Conservation (phyloP, 2,329 filamentous ascomycete genomes). For the Talaromyces sp. region DNA sequence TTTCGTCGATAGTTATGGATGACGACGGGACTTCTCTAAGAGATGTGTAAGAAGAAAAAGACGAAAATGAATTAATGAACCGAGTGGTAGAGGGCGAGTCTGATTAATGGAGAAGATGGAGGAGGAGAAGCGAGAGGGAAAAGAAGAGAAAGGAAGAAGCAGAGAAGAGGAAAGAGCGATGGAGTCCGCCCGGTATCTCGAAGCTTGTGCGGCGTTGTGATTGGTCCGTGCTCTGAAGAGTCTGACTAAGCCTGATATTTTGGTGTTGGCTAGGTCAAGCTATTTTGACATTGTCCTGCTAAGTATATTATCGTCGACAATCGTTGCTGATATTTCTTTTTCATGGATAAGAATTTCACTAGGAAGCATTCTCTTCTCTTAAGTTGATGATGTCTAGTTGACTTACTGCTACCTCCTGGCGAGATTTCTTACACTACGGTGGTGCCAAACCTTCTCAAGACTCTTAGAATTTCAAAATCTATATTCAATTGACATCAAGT, state of each 20-base stretch:
- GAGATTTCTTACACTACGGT: not conserved
- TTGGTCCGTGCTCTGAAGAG: conserved; percentile 2
- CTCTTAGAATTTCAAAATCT: not conserved
- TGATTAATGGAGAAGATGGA: conserved; percentile 1
- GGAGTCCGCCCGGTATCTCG: conserved; percentile 3
- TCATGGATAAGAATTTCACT: too few relatives aligned
- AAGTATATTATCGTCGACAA: too few relatives aligned
- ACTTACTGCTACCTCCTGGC: not conserved
- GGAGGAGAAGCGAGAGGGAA: not conserved
- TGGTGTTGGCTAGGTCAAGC: too few relatives aligned
- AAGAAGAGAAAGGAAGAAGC: not conserved
- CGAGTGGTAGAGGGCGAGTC: not conserved
- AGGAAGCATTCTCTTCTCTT: not conserved
- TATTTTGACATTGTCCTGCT: too few relatives aligned
- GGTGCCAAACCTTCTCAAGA: not conserved
- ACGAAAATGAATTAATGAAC: not conserved
- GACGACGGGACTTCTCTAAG: not conserved
- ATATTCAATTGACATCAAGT: not conserved
- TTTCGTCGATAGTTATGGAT: not conserved
- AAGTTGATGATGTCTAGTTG: not conserved
- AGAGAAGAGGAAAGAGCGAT: conserved; percentile 3
- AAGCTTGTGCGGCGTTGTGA: conserved; percentile 5
- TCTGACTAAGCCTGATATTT: not conserved
- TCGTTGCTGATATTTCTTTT: too few relatives aligned
- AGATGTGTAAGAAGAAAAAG: not conserved